A percentile compares a stretch with the other conserved stretches of the same genome.
Evolutionary conservation across 2,329 filamentous ascomycete species (phyloP).

Genomic region (Claviceps sp.): DNA sequence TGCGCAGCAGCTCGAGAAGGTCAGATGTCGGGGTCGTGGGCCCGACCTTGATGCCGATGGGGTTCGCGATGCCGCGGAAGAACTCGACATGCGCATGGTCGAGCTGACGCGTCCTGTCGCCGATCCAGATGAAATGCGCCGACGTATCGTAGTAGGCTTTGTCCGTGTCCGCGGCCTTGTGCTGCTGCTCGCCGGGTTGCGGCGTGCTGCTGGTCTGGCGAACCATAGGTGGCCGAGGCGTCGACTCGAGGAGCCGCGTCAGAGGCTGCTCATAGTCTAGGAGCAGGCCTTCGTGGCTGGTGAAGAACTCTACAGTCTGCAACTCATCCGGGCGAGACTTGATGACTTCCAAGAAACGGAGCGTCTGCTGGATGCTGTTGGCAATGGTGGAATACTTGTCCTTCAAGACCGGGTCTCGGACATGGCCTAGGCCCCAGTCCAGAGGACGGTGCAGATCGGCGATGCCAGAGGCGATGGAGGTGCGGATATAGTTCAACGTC

Average conservation of each 20-base stretch:
- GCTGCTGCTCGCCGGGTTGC: background rate
- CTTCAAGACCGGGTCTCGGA: constrained; percentile 70
- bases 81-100: constrained; percentile 93
- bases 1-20: constrained; percentile 65
- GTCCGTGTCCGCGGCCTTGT: constrained; percentile 16
- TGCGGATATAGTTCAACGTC: constrained; percentile 85
- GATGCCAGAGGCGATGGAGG: constrained; percentile 72
- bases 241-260: constrained; percentile 61
- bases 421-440: constrained; percentile 90
- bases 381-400: constrained; percentile 79
- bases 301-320: constrained; percentile 88
- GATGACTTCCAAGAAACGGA: constrained; percentile 89
- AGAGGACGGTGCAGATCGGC: constrained; percentile 88
- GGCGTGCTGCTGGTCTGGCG: background rate
- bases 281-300: constrained; percentile 85
- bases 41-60: constrained; percentile 91
- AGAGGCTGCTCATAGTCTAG: constrained; percentile 89
- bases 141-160: constrained; percentile 83
- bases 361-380: constrained; percentile 71
- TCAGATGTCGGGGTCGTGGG: constrained; percentile 69
- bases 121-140: constrained; percentile 96
- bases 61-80: constrained; percentile 91
- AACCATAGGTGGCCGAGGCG: constrained; percentile 21
- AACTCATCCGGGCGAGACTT: constrained; percentile 75
- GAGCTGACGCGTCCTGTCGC: constrained; percentile 86